Conservation (phyloP, 495 filamentous ascomycete species). For the Podospora comata region DNA sequence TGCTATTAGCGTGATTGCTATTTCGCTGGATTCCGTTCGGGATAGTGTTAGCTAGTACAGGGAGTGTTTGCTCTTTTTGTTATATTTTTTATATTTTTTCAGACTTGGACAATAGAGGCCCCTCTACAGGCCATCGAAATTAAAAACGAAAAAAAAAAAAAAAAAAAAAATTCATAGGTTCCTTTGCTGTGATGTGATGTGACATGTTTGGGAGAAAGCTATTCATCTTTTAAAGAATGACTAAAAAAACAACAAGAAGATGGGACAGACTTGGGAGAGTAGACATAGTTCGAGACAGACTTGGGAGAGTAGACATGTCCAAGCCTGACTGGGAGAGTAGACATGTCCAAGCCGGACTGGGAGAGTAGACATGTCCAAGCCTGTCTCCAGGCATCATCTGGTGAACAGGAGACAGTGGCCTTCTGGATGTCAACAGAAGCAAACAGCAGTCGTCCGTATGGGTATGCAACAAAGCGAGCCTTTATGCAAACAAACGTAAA, state of each 20-base stretch:
- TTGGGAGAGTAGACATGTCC: too few relatives aligned
- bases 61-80: constrained; percentile 7
- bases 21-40: constrained; percentile 4
- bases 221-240: too few relatives aligned
- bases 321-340: too few relatives aligned
- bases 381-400: too few relatives aligned
- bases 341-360: too few relatives aligned
- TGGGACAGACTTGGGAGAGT: too few relatives aligned
- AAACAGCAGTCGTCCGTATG: neutral
- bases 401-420: too few relatives aligned
- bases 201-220: neutral
- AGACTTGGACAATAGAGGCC: constrained; percentile 24
- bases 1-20: neutral
- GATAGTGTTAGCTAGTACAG: constrained; percentile 5
- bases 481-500: neutral
- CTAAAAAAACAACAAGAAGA: too few relatives aligned
- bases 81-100: too few relatives aligned
- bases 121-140: constrained; percentile 20
- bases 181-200: neutral
- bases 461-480: constrained; percentile 1
- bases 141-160: constrained; percentile 11
- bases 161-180: neutral
- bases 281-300: too few relatives aligned
- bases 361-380: too few relatives aligned
- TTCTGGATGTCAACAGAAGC: neutral